phyloP scores from a whole-genome alignment of 73 alveolate species.

The Tetrahymena thermophila region DNA sequence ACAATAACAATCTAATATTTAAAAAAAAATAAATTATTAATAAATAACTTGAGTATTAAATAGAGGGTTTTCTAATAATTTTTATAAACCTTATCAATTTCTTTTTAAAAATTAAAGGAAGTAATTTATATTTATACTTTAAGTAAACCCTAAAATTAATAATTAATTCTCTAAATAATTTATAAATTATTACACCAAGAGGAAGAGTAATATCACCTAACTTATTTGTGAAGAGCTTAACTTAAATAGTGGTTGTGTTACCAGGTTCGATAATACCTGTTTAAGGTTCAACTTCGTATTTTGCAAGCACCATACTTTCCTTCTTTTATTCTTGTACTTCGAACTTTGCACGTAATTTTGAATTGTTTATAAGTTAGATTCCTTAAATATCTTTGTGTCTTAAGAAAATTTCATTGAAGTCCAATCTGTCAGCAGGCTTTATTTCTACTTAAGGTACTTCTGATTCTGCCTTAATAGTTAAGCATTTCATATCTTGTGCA shows the following conservation, averaged over 20 bases:
- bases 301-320: slow-evolving; percentile 89
- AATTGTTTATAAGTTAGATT: slow-evolving; percentile 88
- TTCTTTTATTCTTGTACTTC: slow-evolving; percentile 96
- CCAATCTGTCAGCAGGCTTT: slow-evolving; percentile 96
- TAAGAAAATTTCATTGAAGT: slow-evolving; percentile 91
- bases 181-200: slow-evolving; percentile 50
- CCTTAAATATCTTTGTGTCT: slow-evolving; percentile 91
- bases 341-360: slow-evolving; percentile 96
- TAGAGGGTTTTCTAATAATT: too few relatives aligned
- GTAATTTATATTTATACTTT: too few relatives aligned
- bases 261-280: slow-evolving; percentile 91
- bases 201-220: slow-evolving; percentile 86
- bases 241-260: slow-evolving; percentile 72
- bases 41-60: too few relatives aligned
- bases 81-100: too few relatives aligned
- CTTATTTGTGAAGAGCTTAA: slow-evolving; percentile 85
- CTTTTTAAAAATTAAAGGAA: too few relatives aligned
- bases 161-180: neutral
- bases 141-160: too few relatives aligned
- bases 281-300: slow-evolving; percentile 88
- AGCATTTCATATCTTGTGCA: slow-evolving; percentile 96
- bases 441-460: slow-evolving; percentile 96
- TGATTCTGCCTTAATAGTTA: slow-evolving; percentile 98
- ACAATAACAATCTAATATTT: slow-evolving; percentile 21
- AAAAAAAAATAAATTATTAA: too few relatives aligned